Evolutionary conservation across 225 moss, liverwort and hornwort genomes (phyloP), one percentile per base, ranked within the genome.

Genomic region (Rhytidiadelphus loreus): DNA sequence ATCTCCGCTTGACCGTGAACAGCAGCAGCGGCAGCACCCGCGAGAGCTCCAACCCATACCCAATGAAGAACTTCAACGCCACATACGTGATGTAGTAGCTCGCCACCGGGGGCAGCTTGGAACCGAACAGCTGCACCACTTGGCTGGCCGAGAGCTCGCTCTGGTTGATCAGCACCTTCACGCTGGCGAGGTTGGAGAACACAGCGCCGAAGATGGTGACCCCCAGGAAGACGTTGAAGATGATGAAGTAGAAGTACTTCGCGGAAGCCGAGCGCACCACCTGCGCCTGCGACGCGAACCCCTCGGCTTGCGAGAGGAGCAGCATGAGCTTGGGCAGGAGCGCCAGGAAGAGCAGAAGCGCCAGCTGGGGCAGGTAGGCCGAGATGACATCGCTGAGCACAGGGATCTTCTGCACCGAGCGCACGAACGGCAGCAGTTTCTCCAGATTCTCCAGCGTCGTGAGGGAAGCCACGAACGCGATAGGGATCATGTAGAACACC

Each of bases 401-500:
- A 35, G 85, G 91, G 30, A 93, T 89, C 43, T 75, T 83, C 18
- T 77, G 55, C 8, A 86, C 32, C 16, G 86, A 86, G 62, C 70
- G 70, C 84, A 84, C 70, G 87, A 98, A 98, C 50, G 96, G 96
- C 29, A 98, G 82, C 23, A 92, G 62, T 83, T 90, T 95, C 26
- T 94, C 96, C 55, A 98, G 95, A 80, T 96, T 98, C 59, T 95
- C 92, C 11, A 98, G 91, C 17, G 96, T 96, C 85, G 95, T 98
- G 88, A 98, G 89, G 16, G 90, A 92, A 33, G 98, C 95, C 79
- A 98, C 91, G 59, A 98, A 88, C 11, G 93, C 94, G 41, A 98
- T 98, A 18, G 98, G 98, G 72, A 98, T 96, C 96, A 98, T 98
- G 92, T 97, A 97, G 75, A 98, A 98, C 12, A 93, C 63, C 37